Base-by-base conservation (phyloP, 345 rosid genomes). In the sweet orange (Citrus sinensis) region DNA sequence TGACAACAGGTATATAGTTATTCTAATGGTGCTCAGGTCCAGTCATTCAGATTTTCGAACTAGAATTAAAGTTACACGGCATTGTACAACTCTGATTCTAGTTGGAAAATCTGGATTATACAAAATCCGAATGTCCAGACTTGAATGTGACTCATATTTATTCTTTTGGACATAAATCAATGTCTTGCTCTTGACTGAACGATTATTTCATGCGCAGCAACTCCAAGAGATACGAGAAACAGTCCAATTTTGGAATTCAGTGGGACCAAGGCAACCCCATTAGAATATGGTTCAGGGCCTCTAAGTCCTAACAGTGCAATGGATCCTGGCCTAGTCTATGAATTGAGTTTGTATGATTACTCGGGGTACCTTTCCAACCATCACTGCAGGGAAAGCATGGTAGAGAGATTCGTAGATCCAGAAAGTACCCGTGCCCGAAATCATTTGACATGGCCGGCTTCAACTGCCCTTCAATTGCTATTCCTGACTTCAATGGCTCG, bases 401-500 rank as follows among this genome's bases (percentile, higher is more conserved):
- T 11, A 46, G 14, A 46, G 4, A 46, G 10, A 42, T 46, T 13
- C 51, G 1, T 46, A 46, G 17, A 46, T 46, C 34, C 46, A 1
- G 42, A 65, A 65, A 34, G 25, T 79, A 80, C 81, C 2, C 25
- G 7, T 88, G 91, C 55, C 83, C 85, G 0, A 51, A 81, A 46
- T 55, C 80, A 2, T 81, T 73, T 70, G 74, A 37, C 1, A 1
- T 86, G 9, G 46, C 40, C 1, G 69, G 83, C 63, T 83, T 89
- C 65, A 89, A 89, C 87, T 87, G 88, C 80, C 92, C 94, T 24
- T 87, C 91, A 9, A 82, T 91, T 67, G 11, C 87, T 10, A 72
- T 87, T 70, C 80, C 77, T 2, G 25, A 70, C 9, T 86, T 89
- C 3, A 55, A 22, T 0, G 77, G 60, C 58, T 17, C 76, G 0